Base-by-base conservation (phyloP, 768 basidiomycete species). In the Trametes cinnabarina region DNA sequence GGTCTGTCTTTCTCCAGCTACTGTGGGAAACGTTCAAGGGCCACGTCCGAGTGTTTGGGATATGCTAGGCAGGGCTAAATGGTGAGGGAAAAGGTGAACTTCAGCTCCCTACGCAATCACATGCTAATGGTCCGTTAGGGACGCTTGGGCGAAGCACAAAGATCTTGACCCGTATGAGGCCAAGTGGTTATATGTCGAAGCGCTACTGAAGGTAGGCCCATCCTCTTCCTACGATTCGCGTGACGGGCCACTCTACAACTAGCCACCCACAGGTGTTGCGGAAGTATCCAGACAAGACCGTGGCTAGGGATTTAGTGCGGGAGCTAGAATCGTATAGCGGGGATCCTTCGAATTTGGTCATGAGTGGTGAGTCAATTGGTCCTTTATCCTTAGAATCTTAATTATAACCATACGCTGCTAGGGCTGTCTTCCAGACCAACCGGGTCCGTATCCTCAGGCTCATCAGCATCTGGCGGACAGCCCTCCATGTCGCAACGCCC, bases 71-170 rank as follows among this genome's bases (percentile, higher is more conserved):
- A 79, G 94, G 63, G 94, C 94, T 20, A 98, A 98, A 76, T 97
- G 94, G 94, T 92, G 62, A 23, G 79, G 63, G n/a, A 59, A 26
- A 19, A 35, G 28, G 17, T 25, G 20, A 17, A 14, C n/a, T 2
- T 14, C n/a, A 25, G 22, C 5, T 9, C 10, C 23, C 10, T 32
- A 19, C 39, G 51, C 2, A 60, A 66, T 65, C 66, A 65, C 66
- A 58, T 66, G 65, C 46, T 60, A 19, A 60, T 44, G 37, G 25
- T 22, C 17, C 51, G 20, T 23, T 51, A 94, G 93, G 92, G 94
- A 95, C 75, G 91, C 91, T 42, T 98, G 95, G 95, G 87, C 89
- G 46, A 96, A 94, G 70, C 92, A 95, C 69, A 88, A 86, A 63
- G 92, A 94, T 62, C 69, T 94, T 39, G 84, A 87, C 61, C 69